Conservation (phyloP, 148 eudicot species). For the Amaranthus cruentus region DNA sequence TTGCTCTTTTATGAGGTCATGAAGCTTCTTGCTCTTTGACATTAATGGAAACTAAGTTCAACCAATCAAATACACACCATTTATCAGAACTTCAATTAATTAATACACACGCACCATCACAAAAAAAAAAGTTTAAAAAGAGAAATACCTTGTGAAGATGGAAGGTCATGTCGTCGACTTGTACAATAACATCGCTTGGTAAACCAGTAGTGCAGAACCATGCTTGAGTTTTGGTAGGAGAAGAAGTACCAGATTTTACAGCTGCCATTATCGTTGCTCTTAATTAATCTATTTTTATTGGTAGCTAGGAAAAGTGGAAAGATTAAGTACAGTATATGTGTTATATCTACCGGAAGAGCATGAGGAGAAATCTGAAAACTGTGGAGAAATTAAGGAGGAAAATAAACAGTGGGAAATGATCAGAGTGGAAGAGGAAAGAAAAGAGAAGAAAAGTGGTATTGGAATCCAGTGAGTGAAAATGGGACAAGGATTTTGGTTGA, state of each 20-base stretch:
- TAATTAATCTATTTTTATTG: too few species aligned
- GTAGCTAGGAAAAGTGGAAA: too few species aligned
- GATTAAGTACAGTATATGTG: too few species aligned
- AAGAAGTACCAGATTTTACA: conserved; percentile 32
- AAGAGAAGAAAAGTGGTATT: too few species aligned
- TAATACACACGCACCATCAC: background rate
- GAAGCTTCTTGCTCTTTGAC: conserved; percentile 78
- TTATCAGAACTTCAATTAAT: background rate
- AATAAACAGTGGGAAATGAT: too few species aligned
- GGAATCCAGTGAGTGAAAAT: too few species aligned
- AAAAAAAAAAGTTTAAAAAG: background rate
- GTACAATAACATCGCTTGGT: conserved; percentile 68
- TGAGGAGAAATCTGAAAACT: too few species aligned
- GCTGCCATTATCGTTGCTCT: conserved; percentile 37
- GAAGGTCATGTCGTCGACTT: conserved; percentile 81
- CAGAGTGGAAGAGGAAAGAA: too few species aligned
- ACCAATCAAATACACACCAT: background rate
- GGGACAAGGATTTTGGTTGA: too few species aligned
- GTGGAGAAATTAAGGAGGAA: too few species aligned
- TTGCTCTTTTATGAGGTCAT: conserved; percentile 59
- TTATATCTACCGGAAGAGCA: too few species aligned
- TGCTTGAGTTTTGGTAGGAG: conserved; percentile 71
- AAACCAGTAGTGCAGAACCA: conserved; percentile 91
- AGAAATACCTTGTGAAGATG: conserved; percentile 79
- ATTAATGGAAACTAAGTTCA: conserved; percentile 70